These are phyloP conservation scores for Dendrobium nobile DNA, from an alignment of 106 monocot species.

Conservation along the genomic window DNA sequence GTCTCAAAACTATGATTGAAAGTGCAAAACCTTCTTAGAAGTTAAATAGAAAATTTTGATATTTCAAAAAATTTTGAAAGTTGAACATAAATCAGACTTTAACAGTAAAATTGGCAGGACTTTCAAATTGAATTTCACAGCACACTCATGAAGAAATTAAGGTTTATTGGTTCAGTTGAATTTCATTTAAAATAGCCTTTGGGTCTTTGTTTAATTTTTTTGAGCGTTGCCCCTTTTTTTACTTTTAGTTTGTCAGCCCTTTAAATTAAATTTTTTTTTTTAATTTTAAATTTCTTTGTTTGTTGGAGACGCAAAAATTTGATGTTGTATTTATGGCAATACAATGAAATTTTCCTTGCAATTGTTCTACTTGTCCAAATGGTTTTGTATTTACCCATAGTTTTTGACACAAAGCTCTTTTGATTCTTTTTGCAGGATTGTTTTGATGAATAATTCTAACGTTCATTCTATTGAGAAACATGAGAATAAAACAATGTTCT, in stretches of 20 bases:
- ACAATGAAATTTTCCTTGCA: not conserved
- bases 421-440: slow-evolving; percentile 5
- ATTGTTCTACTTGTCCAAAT: not conserved
- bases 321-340: no score
- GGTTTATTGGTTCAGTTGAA: no score
- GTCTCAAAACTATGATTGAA: no score
- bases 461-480: not conserved
- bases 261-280: not conserved
- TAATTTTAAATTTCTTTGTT: not conserved
- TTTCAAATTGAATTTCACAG: no score
- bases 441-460: not conserved
- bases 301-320: not conserved
- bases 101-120: no score
- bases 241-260: not conserved
- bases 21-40: no score
- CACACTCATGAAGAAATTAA: no score
- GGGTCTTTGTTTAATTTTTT: not conserved
- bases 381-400: not conserved
- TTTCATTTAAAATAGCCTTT: no score
- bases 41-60: no score
- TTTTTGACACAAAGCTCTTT: not conserved
- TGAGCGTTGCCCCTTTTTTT: not conserved
- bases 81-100: no score
- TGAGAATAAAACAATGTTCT: not conserved
- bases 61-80: no score